Evolutionary conservation across 2,329 filamentous ascomycete genomes (phyloP).

Genomic region (Xylariomycetidae sp.): DNA sequence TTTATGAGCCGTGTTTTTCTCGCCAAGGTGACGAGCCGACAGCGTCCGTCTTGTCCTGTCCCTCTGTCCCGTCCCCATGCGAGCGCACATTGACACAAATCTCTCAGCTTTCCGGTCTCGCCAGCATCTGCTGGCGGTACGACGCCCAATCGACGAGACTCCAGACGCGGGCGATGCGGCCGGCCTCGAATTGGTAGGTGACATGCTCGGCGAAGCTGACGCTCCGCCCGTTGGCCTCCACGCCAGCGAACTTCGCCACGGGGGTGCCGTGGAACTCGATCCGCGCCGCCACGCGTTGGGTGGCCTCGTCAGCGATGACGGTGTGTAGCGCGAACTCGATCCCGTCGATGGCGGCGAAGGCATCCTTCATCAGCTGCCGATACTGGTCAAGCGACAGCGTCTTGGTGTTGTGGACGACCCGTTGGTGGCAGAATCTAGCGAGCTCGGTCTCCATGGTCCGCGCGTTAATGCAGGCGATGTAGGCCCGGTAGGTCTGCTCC

Average conservation of each 20-base stretch:
- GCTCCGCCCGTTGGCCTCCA: conserved; percentile 20
- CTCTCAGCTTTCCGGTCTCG: too few relatives aligned
- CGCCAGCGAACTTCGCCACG: conserved; percentile 19
- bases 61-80: too few relatives aligned
- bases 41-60: too few relatives aligned
- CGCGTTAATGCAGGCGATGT: conserved; percentile 28
- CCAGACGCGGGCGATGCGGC: conserved; percentile 28
- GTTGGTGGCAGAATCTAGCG: conserved; percentile 19
- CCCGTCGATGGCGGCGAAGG: conserved; percentile 22
- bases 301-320: conserved; percentile 24
- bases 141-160: conserved; percentile 26
- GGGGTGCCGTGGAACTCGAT: conserved; percentile 27
- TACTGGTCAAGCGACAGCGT: conserved; percentile 20
- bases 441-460: conserved; percentile 21
- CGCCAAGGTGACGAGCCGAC: too few relatives aligned
- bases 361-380: conserved; percentile 21
- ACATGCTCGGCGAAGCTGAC: conserved; percentile 29
- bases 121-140: conserved; percentile 16
- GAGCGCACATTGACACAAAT: too few relatives aligned
- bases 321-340: conserved; percentile 21
- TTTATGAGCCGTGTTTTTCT: too few relatives aligned
- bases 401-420: conserved; percentile 25
- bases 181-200: conserved; percentile 27
- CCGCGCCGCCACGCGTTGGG: conserved; percentile 27
- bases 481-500: conserved; percentile 20